Base-by-base conservation (phyloP, 176 grass and related monocot species). In the Musa itinerans region DNA sequence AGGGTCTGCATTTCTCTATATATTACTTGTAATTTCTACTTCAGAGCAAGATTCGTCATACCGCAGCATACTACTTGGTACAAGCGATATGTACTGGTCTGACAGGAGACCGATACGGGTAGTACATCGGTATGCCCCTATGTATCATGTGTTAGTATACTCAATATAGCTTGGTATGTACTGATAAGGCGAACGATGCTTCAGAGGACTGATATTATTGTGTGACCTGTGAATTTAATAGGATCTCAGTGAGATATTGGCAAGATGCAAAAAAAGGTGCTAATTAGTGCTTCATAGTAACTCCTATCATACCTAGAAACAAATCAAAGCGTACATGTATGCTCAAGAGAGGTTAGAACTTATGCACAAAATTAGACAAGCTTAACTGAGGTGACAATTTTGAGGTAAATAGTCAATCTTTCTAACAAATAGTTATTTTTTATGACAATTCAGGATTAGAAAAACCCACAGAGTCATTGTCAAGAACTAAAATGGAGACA, bases 1-100 rank as follows among this genome's bases (percentile, higher is more conserved):
- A 76, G 81, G 53, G 22, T 71, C 57, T 64, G 61, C 34, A 50
- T 29, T 51, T 53, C 54, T 68, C 62, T 26, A 22, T 26, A 15
- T 66, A 27, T 14, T 54, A 15, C 72, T 5, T 81, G 63, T 10
- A 67, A 34, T 65, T 65, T 63, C 53, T 23, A 15, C 16, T 77
- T 65, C 59, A 34, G 23, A 77, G 16, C 16, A 20, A 61, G 7
- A 10, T 12, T 59, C 10, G 54, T 6, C 34, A 0, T 43, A 6
- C 34, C 4, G 3, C 34, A 6, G 34, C 34, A 43, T 43, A 43
- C 0, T 0, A 3, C 34, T 43, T 0, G 34, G 4, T 43, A 43
- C 0, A 0, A 6, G 4, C 4, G 4, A 3, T 43, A 43, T 6
- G 34, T 6, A 43, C 0, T 3, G 0, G 4, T 43, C 34, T 6